Percentiles rank a stretch among this genome's conserved stretches.
These are phyloP conservation scores for Dactylellina sp. DNA, from an alignment of 2,329 filamentous ascomycete species.

Conservation along the genomic window DNA sequence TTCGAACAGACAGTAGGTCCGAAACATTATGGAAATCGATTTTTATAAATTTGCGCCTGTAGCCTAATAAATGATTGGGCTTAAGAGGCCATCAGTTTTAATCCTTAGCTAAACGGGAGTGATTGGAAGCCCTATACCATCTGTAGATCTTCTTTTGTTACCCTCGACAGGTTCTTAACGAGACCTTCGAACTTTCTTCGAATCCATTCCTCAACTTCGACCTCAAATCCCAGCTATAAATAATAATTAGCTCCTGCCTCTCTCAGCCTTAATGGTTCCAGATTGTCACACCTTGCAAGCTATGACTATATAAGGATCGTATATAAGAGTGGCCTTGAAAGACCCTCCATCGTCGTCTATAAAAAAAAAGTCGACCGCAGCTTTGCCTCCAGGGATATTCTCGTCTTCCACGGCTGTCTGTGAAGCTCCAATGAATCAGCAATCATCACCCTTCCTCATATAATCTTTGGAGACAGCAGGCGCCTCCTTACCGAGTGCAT, in stretches of 20 bases:
- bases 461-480: background rate
- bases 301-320: constrained; percentile 95
- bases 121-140: constrained; percentile 69
- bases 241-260: constrained; percentile 23
- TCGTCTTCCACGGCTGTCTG: constrained; percentile 83
- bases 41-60: constrained; percentile 87
- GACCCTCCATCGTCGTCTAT: constrained; percentile 87
- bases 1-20: constrained; percentile 85
- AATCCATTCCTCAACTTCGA: constrained; percentile 96
- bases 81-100: constrained; percentile 24
- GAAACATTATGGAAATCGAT: constrained; percentile 87
- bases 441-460: background rate
- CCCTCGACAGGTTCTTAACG: constrained; percentile 78
- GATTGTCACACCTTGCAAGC: constrained; percentile 82
- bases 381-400: constrained; percentile 82
- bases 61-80: constrained; percentile 93
- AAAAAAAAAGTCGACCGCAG: constrained; percentile 97
- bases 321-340: constrained; percentile 96
- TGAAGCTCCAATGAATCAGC: constrained; percentile 25
- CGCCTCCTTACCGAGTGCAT: constrained; percentile 73
- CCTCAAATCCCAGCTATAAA: constrained; percentile 68
- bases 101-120: constrained; percentile 54
- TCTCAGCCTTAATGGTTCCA: background rate
- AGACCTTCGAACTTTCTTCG: constrained; percentile 81
- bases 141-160: constrained; percentile 91